A percentile compares a stretch with the other conserved stretches of the same genome.
These are phyloP conservation scores for Phanerochaete carnosa DNA, from an alignment of 768 basidiomycete genomes.

Conservation along the genomic window DNA sequence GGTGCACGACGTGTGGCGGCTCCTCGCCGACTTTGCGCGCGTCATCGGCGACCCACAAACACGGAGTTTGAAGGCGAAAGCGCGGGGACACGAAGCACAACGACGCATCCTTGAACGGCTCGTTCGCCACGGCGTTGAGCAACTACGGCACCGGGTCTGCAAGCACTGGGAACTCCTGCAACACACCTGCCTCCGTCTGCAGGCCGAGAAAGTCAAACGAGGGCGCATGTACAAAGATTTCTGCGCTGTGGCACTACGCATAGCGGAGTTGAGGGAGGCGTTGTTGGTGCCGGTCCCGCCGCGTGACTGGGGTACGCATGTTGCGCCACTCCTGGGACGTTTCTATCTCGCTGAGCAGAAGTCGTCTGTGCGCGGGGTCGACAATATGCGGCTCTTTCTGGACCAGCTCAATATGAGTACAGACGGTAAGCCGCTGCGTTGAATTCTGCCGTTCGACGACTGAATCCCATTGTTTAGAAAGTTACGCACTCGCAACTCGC, in stretches of 20 bases:
- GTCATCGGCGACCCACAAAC: neutral
- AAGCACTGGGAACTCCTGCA: conserved; percentile 3
- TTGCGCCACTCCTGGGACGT: neutral
- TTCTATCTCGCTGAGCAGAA: neutral
- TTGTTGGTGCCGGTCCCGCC: neutral
- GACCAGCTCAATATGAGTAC: neutral
- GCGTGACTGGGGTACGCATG: neutral
- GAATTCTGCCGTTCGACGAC: neutral
- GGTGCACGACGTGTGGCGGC: neutral
- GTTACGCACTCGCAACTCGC: neutral
- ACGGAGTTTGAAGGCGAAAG: neutral
- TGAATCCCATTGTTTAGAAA: neutral
- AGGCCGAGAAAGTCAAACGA: neutral
- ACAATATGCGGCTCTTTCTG: neutral
- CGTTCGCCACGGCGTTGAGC: neutral
- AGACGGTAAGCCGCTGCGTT: neutral
- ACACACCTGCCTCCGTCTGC: neutral
- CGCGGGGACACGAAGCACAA: conserved; percentile 2
- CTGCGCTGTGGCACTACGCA: neutral
- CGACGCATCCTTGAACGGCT: neutral
- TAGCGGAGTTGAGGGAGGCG: neutral
- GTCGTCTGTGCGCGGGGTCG: neutral
- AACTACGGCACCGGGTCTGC: neutral
- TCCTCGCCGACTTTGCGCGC: neutral
- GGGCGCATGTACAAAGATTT: neutral